phyloP scores from a whole-genome alignment of 2,329 filamentous ascomycete genomes.

The Leptodontidium sp. region DNA sequence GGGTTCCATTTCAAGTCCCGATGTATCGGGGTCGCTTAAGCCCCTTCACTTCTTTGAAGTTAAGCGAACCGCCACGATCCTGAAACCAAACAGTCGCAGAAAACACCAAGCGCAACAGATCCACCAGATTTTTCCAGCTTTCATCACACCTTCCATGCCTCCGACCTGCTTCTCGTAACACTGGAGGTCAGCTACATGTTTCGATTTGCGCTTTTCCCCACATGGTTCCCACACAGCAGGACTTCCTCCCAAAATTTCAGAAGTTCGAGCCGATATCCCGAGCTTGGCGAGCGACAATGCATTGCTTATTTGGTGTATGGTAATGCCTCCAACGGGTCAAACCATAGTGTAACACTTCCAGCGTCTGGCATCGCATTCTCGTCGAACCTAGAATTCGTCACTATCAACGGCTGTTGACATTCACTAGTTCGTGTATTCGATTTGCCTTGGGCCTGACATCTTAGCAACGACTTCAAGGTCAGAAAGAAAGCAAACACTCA shows the following conservation, averaged over 20 bases:
- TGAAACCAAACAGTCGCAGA: constrained; percentile 20
- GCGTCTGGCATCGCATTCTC: neutral
- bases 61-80: neutral
- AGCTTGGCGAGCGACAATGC: neutral
- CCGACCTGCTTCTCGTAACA: neutral
- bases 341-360: neutral
- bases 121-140: neutral
- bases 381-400: neutral
- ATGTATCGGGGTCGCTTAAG: constrained; percentile 9
- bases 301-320: neutral
- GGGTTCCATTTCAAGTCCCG: neutral
- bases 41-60: neutral
- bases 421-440: no score
- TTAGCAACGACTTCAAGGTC: neutral
- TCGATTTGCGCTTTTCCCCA: neutral
- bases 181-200: neutral
- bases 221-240: neutral
- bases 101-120: constrained; percentile 7
- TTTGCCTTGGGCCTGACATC: neutral
- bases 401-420: neutral
- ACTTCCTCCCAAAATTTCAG: neutral
- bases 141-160: neutral
- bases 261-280: neutral
- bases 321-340: neutral
- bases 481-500: neutral